Evolutionary conservation across 2,329 filamentous ascomycete genomes (phyloP).

Genomic region (Cercospora citrullina): DNA sequence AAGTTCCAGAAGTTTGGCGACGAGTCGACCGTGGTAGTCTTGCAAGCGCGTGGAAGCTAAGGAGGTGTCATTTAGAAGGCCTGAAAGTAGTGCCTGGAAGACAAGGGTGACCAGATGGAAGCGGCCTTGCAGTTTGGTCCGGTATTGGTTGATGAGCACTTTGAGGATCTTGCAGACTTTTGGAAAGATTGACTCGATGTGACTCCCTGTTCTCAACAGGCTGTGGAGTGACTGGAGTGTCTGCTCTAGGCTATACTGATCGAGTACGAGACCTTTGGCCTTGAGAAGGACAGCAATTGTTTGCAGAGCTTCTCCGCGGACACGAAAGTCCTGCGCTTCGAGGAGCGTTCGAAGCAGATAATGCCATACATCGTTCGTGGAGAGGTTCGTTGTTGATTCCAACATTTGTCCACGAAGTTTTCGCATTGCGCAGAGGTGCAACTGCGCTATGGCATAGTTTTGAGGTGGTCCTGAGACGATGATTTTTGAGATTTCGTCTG

Average conservation of each 20-base stretch:
- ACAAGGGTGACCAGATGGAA: slow-evolving; percentile 59
- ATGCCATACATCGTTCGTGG: slow-evolving; percentile 4
- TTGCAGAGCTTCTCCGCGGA: slow-evolving; percentile 13
- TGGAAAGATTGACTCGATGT: slow-evolving; percentile 48
- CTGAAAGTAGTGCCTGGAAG: slow-evolving; percentile 56
- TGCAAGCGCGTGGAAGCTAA: slow-evolving; percentile 22
- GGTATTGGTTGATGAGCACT: slow-evolving; percentile 57
- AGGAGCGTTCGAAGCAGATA: slow-evolving; percentile 9
- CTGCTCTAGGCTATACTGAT: slow-evolving; percentile 48
- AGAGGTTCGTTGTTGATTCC: not conserved
- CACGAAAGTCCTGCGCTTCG: not conserved
- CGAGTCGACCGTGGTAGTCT: slow-evolving; percentile 50
- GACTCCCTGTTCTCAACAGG: slow-evolving; percentile 35
- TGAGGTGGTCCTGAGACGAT: not conserved
- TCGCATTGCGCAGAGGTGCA: not conserved
- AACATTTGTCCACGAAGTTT: not conserved
- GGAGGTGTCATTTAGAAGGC: slow-evolving; percentile 51
- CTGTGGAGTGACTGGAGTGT: slow-evolving; percentile 41
- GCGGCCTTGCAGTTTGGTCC: slow-evolving; percentile 59
- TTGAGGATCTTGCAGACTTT: slow-evolving; percentile 57
- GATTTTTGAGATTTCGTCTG: not conserved
- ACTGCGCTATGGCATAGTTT: not conserved
- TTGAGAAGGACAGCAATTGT: slow-evolving; percentile 28
- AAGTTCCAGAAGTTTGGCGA: slow-evolving; percentile 58
- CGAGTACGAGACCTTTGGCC: slow-evolving; percentile 41